Evolutionary conservation across 306 rosid species (phyloP), one percentile per base, ranked within the genome.

Genomic region (Cyclanthera cordifolia): DNA sequence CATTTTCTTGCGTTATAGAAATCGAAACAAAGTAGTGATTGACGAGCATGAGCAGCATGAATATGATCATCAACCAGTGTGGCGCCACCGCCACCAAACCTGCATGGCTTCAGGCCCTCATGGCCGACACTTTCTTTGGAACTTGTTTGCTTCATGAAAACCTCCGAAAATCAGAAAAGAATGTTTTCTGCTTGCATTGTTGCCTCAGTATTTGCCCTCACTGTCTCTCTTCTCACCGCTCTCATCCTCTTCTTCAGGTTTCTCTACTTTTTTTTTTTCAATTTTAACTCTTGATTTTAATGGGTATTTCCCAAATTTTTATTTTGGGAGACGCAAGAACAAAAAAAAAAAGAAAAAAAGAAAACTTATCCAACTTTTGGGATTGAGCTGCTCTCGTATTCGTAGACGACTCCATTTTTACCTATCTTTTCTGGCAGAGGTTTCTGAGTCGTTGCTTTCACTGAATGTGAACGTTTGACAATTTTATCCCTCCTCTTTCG

Each of bases 101-200:
- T 90, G 97, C 97, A 90, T 90, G 97, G 95, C 86, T 88, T 21
- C 86, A 91, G 59, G 80, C 85, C 15, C 67, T 91, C 30, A 88
- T 91, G 91, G 94, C 68, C 47, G 97, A 88, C 85, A 88, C 95
- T 76, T 91, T 91, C 94, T 91, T 91, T 79, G 89, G 95, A 39
- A 90, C 70, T 41, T 91, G 97, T 79, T 90, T 92, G 95, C 85
- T 75, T 93, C 97, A 91, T 82, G 65, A 77, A 47, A 79, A 78
- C 78, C 91, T 85, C 76, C 84, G 95, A 83, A 91, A 91, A 88
- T 88, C 79, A 84, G 95, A 91, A 89, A 91, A 86, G 89, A 91
- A 91, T 89, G 82, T 91, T 53, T 91, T 86, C 73, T 91, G 97
- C 84, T 74, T 91, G 79, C 85, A 86, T 86, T 91, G 95, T 77